Evolutionary conservation across 106 monocot genomes (phyloP).

Genomic region (Acanthochlamys bracteata): DNA sequence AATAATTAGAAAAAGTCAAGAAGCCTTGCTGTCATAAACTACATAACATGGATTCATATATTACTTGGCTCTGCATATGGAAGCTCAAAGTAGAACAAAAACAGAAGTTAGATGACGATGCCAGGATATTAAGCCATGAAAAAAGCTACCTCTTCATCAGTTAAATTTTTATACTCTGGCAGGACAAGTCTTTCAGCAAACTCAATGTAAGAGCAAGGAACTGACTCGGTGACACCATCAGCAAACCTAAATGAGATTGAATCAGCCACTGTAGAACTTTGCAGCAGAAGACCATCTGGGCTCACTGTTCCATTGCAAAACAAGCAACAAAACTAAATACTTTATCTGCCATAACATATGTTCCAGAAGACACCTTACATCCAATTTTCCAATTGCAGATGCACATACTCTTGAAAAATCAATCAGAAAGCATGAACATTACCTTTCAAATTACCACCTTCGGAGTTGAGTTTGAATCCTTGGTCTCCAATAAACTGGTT

Average conservation of each 20-base stretch:
- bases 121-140: no score
- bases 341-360: no score
- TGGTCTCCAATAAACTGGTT: conserved; percentile 79
- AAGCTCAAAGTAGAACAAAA: no score
- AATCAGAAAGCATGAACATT: not conserved
- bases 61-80: no score
- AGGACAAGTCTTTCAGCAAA: conserved; percentile 90
- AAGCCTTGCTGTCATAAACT: no score
- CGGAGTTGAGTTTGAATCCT: conserved; percentile 92
- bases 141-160: conserved; percentile 51
- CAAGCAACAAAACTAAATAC: no score
- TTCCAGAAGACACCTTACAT: no score
- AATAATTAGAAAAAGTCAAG: no score
- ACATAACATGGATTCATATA: no score
- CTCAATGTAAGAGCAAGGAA: conserved; percentile 93
- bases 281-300: conserved; percentile 90
- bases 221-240: conserved; percentile 57
- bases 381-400: no score
- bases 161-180: conserved; percentile 58
- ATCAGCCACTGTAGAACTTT: conserved; percentile 96
- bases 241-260: conserved; percentile 61
- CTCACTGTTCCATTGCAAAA: no score
- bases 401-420: not conserved
- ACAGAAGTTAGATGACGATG: no score
- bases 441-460: conserved; percentile 95